Conservation (phyloP, 768 basidiomycete genomes). For the Kwoniella bestiolae region DNA sequence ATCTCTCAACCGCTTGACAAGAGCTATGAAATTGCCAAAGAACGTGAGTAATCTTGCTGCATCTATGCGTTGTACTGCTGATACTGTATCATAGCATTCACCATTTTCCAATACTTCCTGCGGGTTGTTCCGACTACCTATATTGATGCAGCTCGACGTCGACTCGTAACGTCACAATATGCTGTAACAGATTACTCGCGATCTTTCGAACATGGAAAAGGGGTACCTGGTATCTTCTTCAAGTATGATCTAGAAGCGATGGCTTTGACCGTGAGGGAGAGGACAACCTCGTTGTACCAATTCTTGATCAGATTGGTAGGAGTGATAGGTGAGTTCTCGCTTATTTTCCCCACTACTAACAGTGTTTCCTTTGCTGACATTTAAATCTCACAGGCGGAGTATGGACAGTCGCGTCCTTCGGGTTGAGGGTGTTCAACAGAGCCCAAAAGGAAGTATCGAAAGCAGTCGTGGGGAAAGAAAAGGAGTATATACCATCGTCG, state of each 20-base stretch:
- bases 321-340: constrained; percentile 70
- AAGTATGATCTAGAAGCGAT: constrained; percentile 96
- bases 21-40: constrained; percentile 73
- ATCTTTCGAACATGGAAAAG: constrained; percentile 71
- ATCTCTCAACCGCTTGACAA: constrained; percentile 94
- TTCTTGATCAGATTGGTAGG: constrained; percentile 82
- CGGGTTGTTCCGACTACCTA: constrained; percentile 96
- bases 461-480: constrained; percentile 28
- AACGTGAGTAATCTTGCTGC: constrained; percentile 63
- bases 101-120: constrained; percentile 92
- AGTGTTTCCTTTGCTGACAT: neutral
- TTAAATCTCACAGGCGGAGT: constrained; percentile 46
- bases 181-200: constrained; percentile 91
- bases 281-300: constrained; percentile 79
- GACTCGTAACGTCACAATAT: constrained; percentile 66
- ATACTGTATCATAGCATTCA: constrained; percentile 65
- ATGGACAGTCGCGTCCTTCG: constrained; percentile 56
- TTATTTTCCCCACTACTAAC: neutral
- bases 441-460: constrained; percentile 51
- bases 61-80: neutral
- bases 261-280: constrained; percentile 79
- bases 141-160: constrained; percentile 61
- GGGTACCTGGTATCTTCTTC: constrained; percentile 93
- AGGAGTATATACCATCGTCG: constrained; percentile 36
- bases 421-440: constrained; percentile 50